Percentiles rank a stretch among this genome's conserved stretches.
These are phyloP conservation scores for Labyrinthula sp. DNA, from an alignment of 352 stramenopile genomes.

Conservation along the genomic window DNA sequence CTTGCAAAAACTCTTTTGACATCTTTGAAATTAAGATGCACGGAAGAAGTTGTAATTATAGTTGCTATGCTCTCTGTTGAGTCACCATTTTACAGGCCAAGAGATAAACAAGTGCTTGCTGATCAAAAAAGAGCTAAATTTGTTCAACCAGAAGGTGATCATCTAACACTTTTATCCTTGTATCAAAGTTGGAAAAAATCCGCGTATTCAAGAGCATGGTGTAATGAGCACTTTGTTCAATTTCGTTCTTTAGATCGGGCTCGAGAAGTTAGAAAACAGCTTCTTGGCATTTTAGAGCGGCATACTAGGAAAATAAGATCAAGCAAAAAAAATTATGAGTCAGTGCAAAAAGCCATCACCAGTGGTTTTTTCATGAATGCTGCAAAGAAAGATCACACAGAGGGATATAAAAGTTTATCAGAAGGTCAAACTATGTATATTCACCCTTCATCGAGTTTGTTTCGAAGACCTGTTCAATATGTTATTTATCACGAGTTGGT, in stretches of 20 bases:
- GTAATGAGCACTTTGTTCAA: conserved; percentile 97
- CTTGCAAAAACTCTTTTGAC: conserved; percentile 95
- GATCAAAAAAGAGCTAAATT: conserved; percentile 99
- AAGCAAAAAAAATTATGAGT: conserved; percentile 61
- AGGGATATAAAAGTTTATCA: conserved; percentile 92
- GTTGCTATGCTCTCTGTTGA: conserved; percentile 94
- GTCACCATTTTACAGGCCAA: conserved; percentile 91
- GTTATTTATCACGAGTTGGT: conserved; percentile 89
- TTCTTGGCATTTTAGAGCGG: conserved; percentile 91
- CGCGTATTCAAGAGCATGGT: conserved; percentile 96
- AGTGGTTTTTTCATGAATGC: conserved; percentile 96
- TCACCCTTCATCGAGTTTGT: conserved; percentile 84
- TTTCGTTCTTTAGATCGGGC: conserved; percentile 77
- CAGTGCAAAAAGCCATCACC: conserved; percentile 87
- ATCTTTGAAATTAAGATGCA: conserved; percentile 72
- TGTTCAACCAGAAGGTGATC: conserved; percentile 90
- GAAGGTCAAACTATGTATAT: conserved; percentile 96
- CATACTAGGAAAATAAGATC: conserved; percentile 95
- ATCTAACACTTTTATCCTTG: conserved; percentile 86
- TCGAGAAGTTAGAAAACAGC: conserved; percentile 94
- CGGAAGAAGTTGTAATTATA: conserved; percentile 95
- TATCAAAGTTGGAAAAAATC: conserved; percentile 93
- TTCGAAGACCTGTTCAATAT: conserved; percentile 97
- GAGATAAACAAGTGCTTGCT: conserved; percentile 92
- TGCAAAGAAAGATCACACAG: conserved; percentile 93